Base-by-base conservation (phyloP, 495 filamentous ascomycete genomes). In the Aspergillus cristatus region DNA sequence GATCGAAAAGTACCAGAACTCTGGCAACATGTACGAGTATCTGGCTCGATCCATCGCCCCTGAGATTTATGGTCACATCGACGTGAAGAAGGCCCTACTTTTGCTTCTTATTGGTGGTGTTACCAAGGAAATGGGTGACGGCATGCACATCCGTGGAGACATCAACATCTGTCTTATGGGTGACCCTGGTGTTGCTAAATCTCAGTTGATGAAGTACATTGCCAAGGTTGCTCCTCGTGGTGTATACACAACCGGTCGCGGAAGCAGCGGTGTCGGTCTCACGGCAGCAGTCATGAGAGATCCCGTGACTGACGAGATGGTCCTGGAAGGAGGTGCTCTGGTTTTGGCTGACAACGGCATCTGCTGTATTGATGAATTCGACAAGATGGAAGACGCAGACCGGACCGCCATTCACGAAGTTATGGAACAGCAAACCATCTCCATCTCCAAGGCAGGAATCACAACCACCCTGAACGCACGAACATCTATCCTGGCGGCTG, bases 281-380 rank as follows among this genome's bases (percentile, higher is more conserved):
- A 98, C 91, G 7, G 91, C 91, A 3, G 91, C 91, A 10, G 90
- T 98, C 11, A 98, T 98, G 91, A 81, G 91, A 38, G 91, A 98
- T 54, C 91, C 91, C 1, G 88, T 97, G 22, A 98, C 91, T 0
- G 91, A 98, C 55, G 91, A 98, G 57, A 97, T 98, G 93, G 83
- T 98, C 10, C 73, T 98, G 28, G 91, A 98, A 65, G 93, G 93
- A 26, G 91, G 91, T 60, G 91, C 91, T 11, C 71, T 98, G 15
- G 91, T 98, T 22, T 70, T 98, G 2, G 93, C 91, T 18, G 91
- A 98, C 55, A 97, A 97, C 51, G 91, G 91, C 48, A 93, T 94
- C 62, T 98, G 91, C 78, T 98, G 91, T 57, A 98, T 98, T 62
- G 91, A 98, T 68, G 91, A 98, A 58, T 98, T 98, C 55, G 91